phyloP scores from a whole-genome alignment of 2,329 filamentous ascomycete genomes.

The Claviceps fusiformis region DNA sequence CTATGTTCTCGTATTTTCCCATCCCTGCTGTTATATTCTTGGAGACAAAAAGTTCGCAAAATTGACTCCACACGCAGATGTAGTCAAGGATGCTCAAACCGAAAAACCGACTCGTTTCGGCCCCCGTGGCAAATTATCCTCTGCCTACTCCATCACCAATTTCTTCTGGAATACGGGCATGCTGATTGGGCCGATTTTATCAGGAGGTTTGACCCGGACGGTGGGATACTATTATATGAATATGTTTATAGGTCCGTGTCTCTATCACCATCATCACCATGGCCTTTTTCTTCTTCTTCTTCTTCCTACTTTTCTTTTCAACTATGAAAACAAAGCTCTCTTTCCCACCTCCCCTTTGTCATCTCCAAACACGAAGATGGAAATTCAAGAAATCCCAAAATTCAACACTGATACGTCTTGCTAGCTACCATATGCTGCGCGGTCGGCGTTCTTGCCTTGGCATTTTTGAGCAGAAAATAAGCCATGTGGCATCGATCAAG shows the following conservation, averaged over 20 bases:
- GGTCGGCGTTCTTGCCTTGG: neutral
- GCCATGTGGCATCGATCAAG: no score
- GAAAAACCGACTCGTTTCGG: neutral
- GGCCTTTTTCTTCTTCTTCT: neutral
- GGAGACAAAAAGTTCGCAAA: no score
- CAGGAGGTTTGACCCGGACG: neutral
- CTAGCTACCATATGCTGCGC: neutral
- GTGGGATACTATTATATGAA: slow-evolving; percentile 2
- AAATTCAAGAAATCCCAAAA: no score
- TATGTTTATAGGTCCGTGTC: neutral
- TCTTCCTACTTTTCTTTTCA: no score
- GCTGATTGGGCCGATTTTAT: neutral
- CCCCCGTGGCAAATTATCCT: neutral
- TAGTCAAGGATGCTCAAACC: neutral
- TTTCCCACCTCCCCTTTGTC: no score
- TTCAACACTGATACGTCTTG: neutral
- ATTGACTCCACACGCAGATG: neutral
- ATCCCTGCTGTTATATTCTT: no score
- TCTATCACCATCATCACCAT: no score
- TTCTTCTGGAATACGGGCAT: neutral
- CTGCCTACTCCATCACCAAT: neutral
- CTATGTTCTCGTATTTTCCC: no score
- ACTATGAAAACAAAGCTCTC: no score
- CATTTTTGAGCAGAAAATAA: neutral
- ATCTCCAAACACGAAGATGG: no score